Conservation (phyloP, 176 grass and related monocot genomes). For the Oryza australiensis region DNA sequence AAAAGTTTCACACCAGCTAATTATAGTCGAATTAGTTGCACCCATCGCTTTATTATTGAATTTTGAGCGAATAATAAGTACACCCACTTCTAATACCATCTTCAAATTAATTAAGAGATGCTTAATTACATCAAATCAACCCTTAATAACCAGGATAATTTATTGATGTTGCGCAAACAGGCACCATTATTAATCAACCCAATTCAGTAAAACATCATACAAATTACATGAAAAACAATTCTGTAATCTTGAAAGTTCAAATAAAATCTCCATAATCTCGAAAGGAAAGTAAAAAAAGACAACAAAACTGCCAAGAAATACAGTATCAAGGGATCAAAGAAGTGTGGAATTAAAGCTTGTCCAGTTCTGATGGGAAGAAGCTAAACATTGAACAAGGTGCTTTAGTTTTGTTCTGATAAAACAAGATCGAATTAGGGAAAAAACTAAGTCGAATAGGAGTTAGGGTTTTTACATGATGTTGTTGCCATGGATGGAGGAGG, state of each 20-base stretch:
- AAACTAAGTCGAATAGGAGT: background rate
- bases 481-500: conserved; percentile 43
- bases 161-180: conserved; percentile 5
- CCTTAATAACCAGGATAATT: background rate
- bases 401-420: background rate
- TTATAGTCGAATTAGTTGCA: conserved; percentile 25
- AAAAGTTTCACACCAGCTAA: background rate
- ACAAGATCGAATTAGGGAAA: background rate
- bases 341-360: background rate
- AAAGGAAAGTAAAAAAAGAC: background rate
- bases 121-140: background rate
- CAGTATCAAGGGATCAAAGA: background rate
- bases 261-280: too few species aligned
- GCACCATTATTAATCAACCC: background rate
- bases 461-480: conserved; percentile 62
- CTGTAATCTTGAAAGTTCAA: too few species aligned
- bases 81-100: background rate
- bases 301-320: background rate
- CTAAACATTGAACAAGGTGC: background rate
- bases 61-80: conserved; percentile 14
- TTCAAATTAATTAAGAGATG: conserved; percentile 10
- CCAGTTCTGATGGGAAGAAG: too few species aligned
- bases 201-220: background rate
- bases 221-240: background rate
- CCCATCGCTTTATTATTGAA: conserved; percentile 24